Evolutionary conservation across 495 filamentous ascomycete genomes (phyloP).

Genomic region (Cercophora newfieldiana): DNA sequence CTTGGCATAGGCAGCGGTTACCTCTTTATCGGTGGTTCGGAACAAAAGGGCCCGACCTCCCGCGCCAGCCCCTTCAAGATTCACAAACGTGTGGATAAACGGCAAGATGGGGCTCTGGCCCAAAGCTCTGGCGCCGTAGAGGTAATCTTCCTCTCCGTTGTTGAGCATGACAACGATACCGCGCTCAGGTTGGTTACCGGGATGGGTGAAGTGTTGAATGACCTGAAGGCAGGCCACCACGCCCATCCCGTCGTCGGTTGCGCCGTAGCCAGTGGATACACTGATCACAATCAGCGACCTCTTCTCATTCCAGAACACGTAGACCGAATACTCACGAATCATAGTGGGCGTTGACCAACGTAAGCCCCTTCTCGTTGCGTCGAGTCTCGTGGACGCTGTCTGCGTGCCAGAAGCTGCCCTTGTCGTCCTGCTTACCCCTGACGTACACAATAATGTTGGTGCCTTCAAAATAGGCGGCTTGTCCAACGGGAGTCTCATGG

Average conservation of each 20-base stretch:
- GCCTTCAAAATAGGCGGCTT: slow-evolving; percentile 81
- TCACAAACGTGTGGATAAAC: slow-evolving; percentile 82
- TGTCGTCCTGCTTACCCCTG: slow-evolving; percentile 71
- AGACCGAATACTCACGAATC: slow-evolving; percentile 52
- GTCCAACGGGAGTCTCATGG: slow-evolving; percentile 1
- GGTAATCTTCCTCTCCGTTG: slow-evolving; percentile 92
- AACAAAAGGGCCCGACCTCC: slow-evolving; percentile 88
- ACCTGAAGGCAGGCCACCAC: slow-evolving; percentile 83
- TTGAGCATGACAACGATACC: slow-evolving; percentile 88
- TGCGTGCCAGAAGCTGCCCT: slow-evolving; percentile 63
- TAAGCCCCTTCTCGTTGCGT: slow-evolving; percentile 65
- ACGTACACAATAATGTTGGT: slow-evolving; percentile 93
- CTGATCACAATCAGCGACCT: slow-evolving; percentile 42
- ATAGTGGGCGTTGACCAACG: slow-evolving; percentile 93
- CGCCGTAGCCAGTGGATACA: slow-evolving; percentile 84
- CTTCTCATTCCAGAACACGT: not conserved
- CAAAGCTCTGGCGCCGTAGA: slow-evolving; percentile 89
- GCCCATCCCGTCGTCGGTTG: slow-evolving; percentile 91
- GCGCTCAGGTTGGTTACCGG: slow-evolving; percentile 71
- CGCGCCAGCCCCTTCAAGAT: slow-evolving; percentile 92
- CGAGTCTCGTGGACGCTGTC: slow-evolving; percentile 39
- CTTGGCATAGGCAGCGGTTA: slow-evolving; percentile 73
- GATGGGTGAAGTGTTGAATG: slow-evolving; percentile 81
- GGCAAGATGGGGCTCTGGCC: slow-evolving; percentile 74
- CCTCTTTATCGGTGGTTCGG: slow-evolving; percentile 81